Conservation (phyloP, 1,284 basidiomycete species). For the Cerioporus squamosus region DNA sequence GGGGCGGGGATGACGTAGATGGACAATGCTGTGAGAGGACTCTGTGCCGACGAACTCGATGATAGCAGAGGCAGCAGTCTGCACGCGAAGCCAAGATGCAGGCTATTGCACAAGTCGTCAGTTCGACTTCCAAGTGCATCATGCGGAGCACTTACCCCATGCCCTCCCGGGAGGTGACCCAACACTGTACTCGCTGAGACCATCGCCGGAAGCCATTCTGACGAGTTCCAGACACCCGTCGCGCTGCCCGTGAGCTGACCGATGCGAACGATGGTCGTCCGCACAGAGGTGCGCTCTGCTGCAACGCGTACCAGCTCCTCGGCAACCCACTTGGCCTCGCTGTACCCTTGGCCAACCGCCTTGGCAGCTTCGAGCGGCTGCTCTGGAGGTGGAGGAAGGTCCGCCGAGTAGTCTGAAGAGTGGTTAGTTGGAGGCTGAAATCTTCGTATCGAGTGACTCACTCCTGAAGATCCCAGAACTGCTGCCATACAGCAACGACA, state of each 20-base stretch:
- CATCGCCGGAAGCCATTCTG: conserved; percentile 37
- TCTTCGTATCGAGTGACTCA: conserved; percentile 7
- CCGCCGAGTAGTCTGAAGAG: neutral
- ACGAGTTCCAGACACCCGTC: conserved; percentile 35
- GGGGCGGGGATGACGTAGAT: conserved; percentile 24
- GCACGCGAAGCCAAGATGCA: conserved; percentile 27
- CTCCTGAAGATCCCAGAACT: conserved; percentile 30
- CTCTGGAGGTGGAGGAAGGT: neutral
- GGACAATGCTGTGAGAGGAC: conserved; percentile 14
- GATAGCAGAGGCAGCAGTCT: conserved; percentile 22
- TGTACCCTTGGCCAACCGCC: conserved; percentile 29
- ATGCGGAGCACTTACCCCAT: no score
- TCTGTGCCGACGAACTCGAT: conserved; percentile 24
- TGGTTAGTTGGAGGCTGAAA: no score
- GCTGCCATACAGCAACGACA: conserved; percentile 33
- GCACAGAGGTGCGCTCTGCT: conserved; percentile 17
- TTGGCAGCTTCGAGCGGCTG: conserved; percentile 21
- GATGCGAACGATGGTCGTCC: conserved; percentile 25
- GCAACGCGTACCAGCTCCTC: conserved; percentile 27
- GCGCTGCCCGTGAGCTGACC: conserved; percentile 33
- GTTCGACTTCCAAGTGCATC: no score
- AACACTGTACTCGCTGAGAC: conserved; percentile 22
- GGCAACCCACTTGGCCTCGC: conserved; percentile 33
- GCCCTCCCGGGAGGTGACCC: conserved; percentile 17
- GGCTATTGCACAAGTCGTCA: no score